These are phyloP conservation scores for Magnolia officinalis DNA, from an alignment of 164 flowering plant species.

Conservation along the genomic window DNA sequence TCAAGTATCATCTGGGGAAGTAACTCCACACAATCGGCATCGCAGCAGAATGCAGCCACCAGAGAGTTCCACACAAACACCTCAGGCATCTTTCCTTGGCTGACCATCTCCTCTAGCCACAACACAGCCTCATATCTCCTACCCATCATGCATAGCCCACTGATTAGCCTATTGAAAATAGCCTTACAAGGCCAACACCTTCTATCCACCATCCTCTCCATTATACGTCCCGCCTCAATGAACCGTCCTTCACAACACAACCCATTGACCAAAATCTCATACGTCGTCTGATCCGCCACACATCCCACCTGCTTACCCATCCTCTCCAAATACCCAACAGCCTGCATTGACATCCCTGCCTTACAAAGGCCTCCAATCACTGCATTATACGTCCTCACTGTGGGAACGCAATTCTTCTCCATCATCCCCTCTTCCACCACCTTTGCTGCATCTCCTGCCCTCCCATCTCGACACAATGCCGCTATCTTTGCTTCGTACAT, in stretches of 20 bases:
- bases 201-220: slow-evolving; percentile 58
- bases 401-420: slow-evolving; percentile 43
- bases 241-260: slow-evolving; percentile 50
- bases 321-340: slow-evolving; percentile 47
- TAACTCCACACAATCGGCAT: slow-evolving; percentile 3
- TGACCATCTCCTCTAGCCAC: slow-evolving; percentile 89
- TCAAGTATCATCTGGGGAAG: neutral
- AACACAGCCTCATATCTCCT: slow-evolving; percentile 62
- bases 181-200: slow-evolving; percentile 39
- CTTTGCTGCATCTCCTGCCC: slow-evolving; percentile 36
- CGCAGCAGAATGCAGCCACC: slow-evolving; percentile 37
- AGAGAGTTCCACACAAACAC: slow-evolving; percentile 48
- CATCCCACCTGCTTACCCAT: slow-evolving; percentile 59
- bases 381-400: slow-evolving; percentile 37
- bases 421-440: slow-evolving; percentile 57
- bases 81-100: slow-evolving; percentile 52
- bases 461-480: slow-evolving; percentile 43
- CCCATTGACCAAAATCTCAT: slow-evolving; percentile 44
- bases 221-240: slow-evolving; percentile 47
- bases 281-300: slow-evolving; percentile 50
- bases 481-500: slow-evolving; percentile 55
- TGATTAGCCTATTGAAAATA: slow-evolving; percentile 35
- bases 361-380: slow-evolving; percentile 54
- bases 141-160: slow-evolving; percentile 57
- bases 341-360: slow-evolving; percentile 36